These are phyloP conservation scores for Boehmeria nivea DNA, from an alignment of 306 rosid species.

Conservation along the genomic window DNA sequence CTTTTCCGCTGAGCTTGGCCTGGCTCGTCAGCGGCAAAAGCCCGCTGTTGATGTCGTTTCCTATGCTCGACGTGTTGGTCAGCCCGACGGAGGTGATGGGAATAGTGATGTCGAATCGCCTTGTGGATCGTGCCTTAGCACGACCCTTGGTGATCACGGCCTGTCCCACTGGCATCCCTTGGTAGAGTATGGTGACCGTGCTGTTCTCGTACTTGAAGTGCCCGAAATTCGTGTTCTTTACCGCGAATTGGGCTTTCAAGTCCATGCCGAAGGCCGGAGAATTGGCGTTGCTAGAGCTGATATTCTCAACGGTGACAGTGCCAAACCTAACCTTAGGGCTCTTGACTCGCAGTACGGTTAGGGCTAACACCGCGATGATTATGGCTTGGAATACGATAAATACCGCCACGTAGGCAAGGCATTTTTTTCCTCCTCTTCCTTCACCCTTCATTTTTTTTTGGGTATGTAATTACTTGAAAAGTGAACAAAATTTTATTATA, in stretches of 20 bases:
- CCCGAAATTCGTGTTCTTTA: constrained; percentile 31
- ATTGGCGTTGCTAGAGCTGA: no score
- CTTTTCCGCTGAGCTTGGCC: constrained; percentile 24
- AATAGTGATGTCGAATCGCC: constrained; percentile 5
- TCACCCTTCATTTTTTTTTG: no score
- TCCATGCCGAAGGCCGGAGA: constrained; percentile 17
- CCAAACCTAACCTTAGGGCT: constrained; percentile 36
- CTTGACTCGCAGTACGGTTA: constrained; percentile 41
- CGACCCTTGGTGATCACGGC: constrained; percentile 3
- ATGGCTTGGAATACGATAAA: constrained; percentile 28
- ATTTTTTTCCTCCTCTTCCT: no score
- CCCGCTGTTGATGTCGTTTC: constrained; percentile 14
- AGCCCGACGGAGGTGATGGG: constrained; percentile 14
- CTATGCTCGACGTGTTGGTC: constrained; percentile 2
- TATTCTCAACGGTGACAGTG: no score
- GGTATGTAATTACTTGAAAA: no score
- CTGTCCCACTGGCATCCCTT: constrained; percentile 14
- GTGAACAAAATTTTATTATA: no score
- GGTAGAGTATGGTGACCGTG: constrained; percentile 19
- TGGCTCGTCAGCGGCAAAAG: constrained; percentile 12
- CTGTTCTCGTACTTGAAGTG: constrained; percentile 22
- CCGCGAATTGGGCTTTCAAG: constrained; percentile 15
- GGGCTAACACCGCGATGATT: constrained; percentile 29
- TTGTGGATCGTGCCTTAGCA: constrained; percentile 21
- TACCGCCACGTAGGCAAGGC: constrained; percentile 34